These are phyloP conservation scores for Fragaria iinumae DNA, from an alignment of 306 rosid species.

Conservation along the genomic window DNA sequence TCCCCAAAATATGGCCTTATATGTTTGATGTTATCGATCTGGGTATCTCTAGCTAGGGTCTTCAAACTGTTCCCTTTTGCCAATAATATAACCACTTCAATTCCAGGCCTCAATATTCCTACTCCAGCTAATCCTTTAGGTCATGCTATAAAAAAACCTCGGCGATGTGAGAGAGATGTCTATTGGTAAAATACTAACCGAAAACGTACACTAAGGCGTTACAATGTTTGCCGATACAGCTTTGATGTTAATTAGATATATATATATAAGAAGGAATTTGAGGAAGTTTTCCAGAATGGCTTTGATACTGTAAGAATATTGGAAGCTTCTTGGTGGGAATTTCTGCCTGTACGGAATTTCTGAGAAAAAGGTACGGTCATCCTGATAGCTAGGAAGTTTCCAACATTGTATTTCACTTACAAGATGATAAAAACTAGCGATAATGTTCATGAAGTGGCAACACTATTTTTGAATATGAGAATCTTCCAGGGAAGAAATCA, in stretches of 20 bases:
- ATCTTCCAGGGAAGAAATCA: not conserved
- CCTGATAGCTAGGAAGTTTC: slow-evolving; percentile 4
- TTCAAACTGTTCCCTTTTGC: slow-evolving; percentile 1
- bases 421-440: not conserved
- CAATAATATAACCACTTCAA: not conserved
- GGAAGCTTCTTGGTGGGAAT: not conserved
- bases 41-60: slow-evolving; percentile 11
- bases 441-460: not conserved
- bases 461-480: not conserved
- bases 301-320: not conserved
- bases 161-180: not conserved
- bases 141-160: not conserved
- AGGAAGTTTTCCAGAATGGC: not conserved
- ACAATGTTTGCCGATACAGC: not conserved
- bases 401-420: slow-evolving; percentile 1
- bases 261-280: not conserved
- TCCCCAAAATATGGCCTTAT: not conserved
- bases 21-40: slow-evolving; percentile 9
- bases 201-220: not conserved
- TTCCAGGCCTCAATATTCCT: not conserved
- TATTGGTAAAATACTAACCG: not conserved
- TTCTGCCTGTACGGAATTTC: slow-evolving; percentile 2
- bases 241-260: not conserved
- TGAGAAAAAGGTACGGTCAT: not conserved
- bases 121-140: not conserved